phyloP scores from a whole-genome alignment of 768 basidiomycete genomes.

The Lactarius indigo region DNA sequence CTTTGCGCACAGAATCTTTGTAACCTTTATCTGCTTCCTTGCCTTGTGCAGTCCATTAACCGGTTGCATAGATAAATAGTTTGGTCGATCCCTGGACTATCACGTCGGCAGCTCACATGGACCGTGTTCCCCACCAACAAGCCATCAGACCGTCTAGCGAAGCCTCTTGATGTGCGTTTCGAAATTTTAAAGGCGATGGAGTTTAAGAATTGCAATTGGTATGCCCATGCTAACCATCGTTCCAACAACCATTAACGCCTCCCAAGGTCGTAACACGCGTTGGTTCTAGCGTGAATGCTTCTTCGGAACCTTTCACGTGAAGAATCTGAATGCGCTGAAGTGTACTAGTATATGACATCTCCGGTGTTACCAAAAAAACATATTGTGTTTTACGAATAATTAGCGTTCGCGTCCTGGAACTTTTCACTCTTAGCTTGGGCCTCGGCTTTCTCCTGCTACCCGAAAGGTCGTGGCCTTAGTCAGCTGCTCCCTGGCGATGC shows the following conservation, averaged over 20 bases:
- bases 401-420: too few relatives aligned
- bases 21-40: not conserved
- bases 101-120: not conserved
- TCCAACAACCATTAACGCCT: not conserved
- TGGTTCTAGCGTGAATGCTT: too few relatives aligned
- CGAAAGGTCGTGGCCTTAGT: too few relatives aligned
- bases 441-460: too few relatives aligned
- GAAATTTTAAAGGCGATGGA: not conserved
- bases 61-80: not conserved
- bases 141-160: not conserved
- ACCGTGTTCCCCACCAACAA: not conserved
- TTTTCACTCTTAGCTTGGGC: too few relatives aligned
- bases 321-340: too few relatives aligned
- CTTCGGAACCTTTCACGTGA: too few relatives aligned
- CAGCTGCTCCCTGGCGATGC: too few relatives aligned
- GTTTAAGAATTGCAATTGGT: not conserved
- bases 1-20: conserved; percentile 34
- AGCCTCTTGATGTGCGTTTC: not conserved
- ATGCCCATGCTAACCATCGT: not conserved
- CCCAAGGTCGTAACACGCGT: too few relatives aligned
- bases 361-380: too few relatives aligned
- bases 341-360: too few relatives aligned
- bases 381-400: too few relatives aligned
- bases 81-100: not conserved
- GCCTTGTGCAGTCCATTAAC: not conserved